Evolutionary conservation across 73 alveolate genomes (phyloP).

Genomic region (Tetrahymena malaccensis): DNA sequence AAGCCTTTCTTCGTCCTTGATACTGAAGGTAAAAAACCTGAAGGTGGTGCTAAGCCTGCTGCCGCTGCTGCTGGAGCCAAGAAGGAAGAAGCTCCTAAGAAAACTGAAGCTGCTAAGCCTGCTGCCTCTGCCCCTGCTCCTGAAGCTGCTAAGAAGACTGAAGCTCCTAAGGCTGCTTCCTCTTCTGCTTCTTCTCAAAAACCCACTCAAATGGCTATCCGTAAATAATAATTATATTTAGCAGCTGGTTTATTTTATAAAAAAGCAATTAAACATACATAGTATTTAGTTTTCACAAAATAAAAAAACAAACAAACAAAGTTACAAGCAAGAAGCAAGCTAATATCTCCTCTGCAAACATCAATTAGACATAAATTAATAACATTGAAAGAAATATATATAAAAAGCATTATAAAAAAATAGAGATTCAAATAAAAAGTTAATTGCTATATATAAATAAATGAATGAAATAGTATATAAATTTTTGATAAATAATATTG

Average conservation of each 20-base stretch:
- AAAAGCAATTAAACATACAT: neutral
- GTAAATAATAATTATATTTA: neutral
- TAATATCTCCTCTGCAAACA: no score
- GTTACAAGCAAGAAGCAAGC: neutral
- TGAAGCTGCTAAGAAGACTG: neutral
- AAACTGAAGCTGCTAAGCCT: constrained; percentile 21
- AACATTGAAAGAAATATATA: no score
- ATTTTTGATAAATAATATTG: no score
- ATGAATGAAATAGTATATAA: no score
- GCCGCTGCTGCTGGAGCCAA: constrained; percentile 15
- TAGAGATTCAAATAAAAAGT: no score
- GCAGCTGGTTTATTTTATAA: neutral
- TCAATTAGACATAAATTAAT: no score
- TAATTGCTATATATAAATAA: neutral
- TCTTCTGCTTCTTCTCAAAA: neutral
- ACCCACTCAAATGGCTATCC: neutral
- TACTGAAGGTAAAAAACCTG: constrained; percentile 36
- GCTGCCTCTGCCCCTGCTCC: constrained; percentile 25
- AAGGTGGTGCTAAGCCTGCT: constrained; percentile 19
- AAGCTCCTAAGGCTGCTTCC: neutral
- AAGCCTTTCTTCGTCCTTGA: constrained; percentile 46
- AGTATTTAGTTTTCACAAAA: neutral
- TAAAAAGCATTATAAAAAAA: no score
- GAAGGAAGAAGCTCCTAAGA: constrained; percentile 4
- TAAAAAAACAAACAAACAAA: no score